Evolutionary conservation across 2,329 filamentous ascomycete species (phyloP).

Genomic region (Diaporthe destruens): DNA sequence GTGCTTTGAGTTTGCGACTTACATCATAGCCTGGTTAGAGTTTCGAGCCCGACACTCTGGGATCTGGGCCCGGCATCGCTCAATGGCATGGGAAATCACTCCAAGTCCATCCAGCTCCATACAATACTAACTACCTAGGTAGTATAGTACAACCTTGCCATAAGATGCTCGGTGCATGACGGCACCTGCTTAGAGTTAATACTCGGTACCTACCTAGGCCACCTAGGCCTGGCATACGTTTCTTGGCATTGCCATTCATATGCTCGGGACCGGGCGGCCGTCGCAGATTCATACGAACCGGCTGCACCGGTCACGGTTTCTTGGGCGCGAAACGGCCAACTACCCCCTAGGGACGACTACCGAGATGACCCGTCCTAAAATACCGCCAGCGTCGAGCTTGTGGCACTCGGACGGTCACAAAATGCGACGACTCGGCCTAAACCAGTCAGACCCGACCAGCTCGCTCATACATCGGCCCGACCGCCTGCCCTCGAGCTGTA

Average conservation of each 20-base stretch:
- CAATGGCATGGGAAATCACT: background rate
- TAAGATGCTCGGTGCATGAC: background rate
- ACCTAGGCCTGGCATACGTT: background rate
- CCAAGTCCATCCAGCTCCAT: background rate
- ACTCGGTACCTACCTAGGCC: background rate
- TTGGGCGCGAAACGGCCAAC: background rate
- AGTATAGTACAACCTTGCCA: slow-evolving; percentile 3
- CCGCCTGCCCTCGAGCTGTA: background rate
- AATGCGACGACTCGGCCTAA: background rate
- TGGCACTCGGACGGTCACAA: background rate
- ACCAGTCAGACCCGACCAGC: background rate
- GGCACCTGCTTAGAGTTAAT: background rate
- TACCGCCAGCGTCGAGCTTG: slow-evolving; percentile 1
- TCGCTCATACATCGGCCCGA: slow-evolving; percentile 20
- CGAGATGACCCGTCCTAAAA: background rate
- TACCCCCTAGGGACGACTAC: background rate
- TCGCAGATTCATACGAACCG: background rate
- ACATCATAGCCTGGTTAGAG: slow-evolving; percentile 29
- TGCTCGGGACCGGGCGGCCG: background rate
- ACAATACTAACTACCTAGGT: too few species aligned
- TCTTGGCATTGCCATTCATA: background rate
- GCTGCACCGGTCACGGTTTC: slow-evolving; percentile 8
- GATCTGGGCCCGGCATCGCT: slow-evolving; percentile 16
- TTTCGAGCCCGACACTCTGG: slow-evolving; percentile 27
- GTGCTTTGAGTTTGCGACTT: slow-evolving; percentile 30